Evolutionary conservation across 78 protist species (phyloP), one percentile per base, ranked within the genome.

Genomic region (Parvularia atlantis): DNA sequence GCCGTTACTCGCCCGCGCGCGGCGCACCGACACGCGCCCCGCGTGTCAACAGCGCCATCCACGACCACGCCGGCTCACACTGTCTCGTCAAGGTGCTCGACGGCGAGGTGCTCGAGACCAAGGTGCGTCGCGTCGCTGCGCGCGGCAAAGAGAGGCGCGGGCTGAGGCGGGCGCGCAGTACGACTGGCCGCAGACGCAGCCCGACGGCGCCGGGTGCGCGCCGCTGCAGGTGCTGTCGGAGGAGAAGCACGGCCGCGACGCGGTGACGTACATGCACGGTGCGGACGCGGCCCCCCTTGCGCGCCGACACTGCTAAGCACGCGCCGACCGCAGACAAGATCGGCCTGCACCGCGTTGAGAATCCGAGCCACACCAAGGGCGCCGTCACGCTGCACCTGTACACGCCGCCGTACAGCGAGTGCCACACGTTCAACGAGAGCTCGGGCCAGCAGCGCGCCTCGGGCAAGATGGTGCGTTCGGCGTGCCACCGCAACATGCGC

Each of bases 41-140:
- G 19, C 54, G 6, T 17, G n/a, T 2, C 54, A 1, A 20, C 63
- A 68, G 64, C 52, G 3, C 65, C 60, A 36, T 68, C 17, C 73
- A 68, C 63, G 63, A 54, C 43, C 73, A 68, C 11, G 62, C 62
- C 6, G 63, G 52, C 22, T 22, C 39, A 28, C 64, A 54, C 36
- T 68, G 73, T 36, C 33, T 50, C 52, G 36, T 68, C 53, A 68
- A 68, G 63, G 22, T 68, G 26, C 63, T 68, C 31, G 65, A 68
- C 20, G 73, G 73, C 39, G 33, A 1, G 4, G 33, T 68, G 17
- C 9, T 26, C 1, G 69, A 63, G 53, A 19, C 3, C 11, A n/a
- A n/a, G n/a, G n/a, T n/a, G n/a, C n/a, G n/a, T n/a, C n/a, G n/a
- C n/a, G n/a, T n/a, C n/a, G n/a, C n/a, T n/a, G n/a, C n/a, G n/a